Percentiles rank a stretch among this genome's conserved stretches.
Evolutionary conservation across 768 basidiomycete genomes (phyloP).

Genomic region (Russula dissimulans): DNA sequence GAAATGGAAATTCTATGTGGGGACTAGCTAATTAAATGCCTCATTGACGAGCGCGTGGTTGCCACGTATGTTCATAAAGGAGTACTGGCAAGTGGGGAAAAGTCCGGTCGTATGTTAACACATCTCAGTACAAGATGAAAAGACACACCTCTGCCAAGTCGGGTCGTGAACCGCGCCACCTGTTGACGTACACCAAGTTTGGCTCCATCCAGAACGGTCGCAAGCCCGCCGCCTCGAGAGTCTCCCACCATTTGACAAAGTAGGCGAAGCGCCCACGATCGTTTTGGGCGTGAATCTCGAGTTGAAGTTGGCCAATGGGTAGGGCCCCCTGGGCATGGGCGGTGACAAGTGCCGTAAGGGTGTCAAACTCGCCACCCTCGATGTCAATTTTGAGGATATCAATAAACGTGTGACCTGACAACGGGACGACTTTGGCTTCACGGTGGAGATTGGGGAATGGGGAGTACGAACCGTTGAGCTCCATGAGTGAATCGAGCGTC

Average conservation of each 20-base stretch:
- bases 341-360: slow-evolving; percentile 37
- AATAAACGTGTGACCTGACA: slow-evolving; percentile 49
- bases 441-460: not conserved
- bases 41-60: slow-evolving; percentile 3
- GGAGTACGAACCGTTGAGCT: slow-evolving; percentile 41
- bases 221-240: slow-evolving; percentile 36
- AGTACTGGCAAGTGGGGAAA: slow-evolving; percentile 29
- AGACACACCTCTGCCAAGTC: slow-evolving; percentile 32
- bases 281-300: slow-evolving; percentile 47
- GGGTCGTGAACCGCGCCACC: slow-evolving; percentile 30
- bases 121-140: not conserved
- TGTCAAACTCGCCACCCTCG: slow-evolving; percentile 59
- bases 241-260: slow-evolving; percentile 58
- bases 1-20: not conserved
- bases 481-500: slow-evolving; percentile 55
- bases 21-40: not conserved
- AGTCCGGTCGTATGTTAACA: not conserved
- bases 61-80: slow-evolving; percentile 3
- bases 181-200: slow-evolving; percentile 38
- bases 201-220: slow-evolving; percentile 51
- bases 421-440: not conserved
- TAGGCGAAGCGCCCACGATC: slow-evolving; percentile 35
- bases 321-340: slow-evolving; percentile 29
- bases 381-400: slow-evolving; percentile 67
- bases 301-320: slow-evolving; percentile 63